phyloP scores from a whole-genome alignment of 495 filamentous ascomycete species.

The Halenospora varia region DNA sequence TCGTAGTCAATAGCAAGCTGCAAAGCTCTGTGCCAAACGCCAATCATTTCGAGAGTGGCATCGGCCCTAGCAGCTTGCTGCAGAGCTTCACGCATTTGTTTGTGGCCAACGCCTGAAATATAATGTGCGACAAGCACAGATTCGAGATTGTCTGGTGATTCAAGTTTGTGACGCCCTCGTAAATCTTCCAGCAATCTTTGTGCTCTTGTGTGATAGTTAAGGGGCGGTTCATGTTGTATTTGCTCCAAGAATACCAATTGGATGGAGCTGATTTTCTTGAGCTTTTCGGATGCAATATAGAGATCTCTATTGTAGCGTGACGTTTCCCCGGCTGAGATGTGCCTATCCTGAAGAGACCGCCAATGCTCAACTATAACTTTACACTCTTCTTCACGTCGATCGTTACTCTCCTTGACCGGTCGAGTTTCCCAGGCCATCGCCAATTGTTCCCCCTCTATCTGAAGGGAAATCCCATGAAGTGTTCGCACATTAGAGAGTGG shows the following conservation, averaged over 20 bases:
- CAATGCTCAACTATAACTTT: constrained; percentile 33
- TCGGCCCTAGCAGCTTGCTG: constrained; percentile 27
- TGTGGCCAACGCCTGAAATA: constrained; percentile 38
- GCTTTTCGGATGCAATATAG: constrained; percentile 32
- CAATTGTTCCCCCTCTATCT: constrained; percentile 47
- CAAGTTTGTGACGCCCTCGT: constrained; percentile 12
- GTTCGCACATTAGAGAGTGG: constrained; percentile 31
- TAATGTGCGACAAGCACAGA: constrained; percentile 34
- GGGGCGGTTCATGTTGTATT: constrained; percentile 38
- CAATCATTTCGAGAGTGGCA: constrained; percentile 24
- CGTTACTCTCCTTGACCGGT: constrained; percentile 28
- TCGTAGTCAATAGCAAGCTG: constrained; percentile 46
- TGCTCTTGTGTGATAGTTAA: constrained; percentile 39
- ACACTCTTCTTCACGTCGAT: constrained; percentile 31
- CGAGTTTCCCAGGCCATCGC: constrained; percentile 40
- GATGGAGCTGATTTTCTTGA: constrained; percentile 42
- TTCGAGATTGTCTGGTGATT: constrained; percentile 14
- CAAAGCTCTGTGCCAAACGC: constrained; percentile 34
- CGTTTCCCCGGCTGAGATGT: constrained; percentile 33
- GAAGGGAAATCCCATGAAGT: constrained; percentile 40
- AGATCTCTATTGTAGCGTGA: constrained; percentile 43
- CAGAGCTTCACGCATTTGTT: constrained; percentile 33
- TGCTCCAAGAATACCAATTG: constrained; percentile 45
- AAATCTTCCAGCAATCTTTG: constrained; percentile 33
- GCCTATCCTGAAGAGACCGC: constrained; percentile 33